phyloP scores from a whole-genome alignment of 1,284 basidiomycete species.

The Leccinum subrobustum region DNA sequence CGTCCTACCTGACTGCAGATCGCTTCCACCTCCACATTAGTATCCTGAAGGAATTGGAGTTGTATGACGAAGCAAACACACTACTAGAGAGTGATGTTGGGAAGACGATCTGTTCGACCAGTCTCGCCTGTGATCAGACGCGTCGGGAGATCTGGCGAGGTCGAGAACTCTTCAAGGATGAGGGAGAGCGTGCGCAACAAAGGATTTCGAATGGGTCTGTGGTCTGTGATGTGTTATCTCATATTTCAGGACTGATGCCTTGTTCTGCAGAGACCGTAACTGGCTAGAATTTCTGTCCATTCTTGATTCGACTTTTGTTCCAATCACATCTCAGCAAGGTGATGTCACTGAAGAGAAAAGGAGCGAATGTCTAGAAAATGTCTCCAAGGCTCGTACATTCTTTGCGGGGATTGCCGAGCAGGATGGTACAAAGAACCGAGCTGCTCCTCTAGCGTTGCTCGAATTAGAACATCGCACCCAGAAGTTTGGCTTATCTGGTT shows the following conservation, averaged over 20 bases:
- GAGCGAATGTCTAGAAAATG: constrained; percentile 36
- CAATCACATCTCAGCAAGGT: constrained; percentile 31
- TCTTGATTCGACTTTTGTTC: constrained; percentile 62
- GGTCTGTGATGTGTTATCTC: neutral
- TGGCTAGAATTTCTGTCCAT: constrained; percentile 81
- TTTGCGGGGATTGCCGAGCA: constrained; percentile 54
- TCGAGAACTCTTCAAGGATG: constrained; percentile 55
- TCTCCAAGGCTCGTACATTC: constrained; percentile 48
- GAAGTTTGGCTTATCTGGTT: constrained; percentile 45
- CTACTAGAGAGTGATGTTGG: constrained; percentile 70
- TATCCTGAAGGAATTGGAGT: constrained; percentile 66
- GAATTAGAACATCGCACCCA: constrained; percentile 66
- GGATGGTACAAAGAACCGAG: constrained; percentile 62
- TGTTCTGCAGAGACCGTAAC: constrained; percentile 55
- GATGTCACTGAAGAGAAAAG: constrained; percentile 31
- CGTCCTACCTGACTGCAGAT: constrained; percentile 66
- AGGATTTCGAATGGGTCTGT: constrained; percentile 57
- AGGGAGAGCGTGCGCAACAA: constrained; percentile 54
- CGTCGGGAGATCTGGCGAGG: constrained; percentile 66
- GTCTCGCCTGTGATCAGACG: constrained; percentile 71
- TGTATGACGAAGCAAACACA: constrained; percentile 67
- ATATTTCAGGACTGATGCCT: constrained; percentile 11
- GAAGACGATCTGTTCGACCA: constrained; percentile 63
- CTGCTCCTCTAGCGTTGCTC: constrained; percentile 65
- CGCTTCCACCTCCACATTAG: constrained; percentile 73